Evolutionary conservation across 495 filamentous ascomycete species (phyloP).

Genomic region (Hyaloscypha finlandica): DNA sequence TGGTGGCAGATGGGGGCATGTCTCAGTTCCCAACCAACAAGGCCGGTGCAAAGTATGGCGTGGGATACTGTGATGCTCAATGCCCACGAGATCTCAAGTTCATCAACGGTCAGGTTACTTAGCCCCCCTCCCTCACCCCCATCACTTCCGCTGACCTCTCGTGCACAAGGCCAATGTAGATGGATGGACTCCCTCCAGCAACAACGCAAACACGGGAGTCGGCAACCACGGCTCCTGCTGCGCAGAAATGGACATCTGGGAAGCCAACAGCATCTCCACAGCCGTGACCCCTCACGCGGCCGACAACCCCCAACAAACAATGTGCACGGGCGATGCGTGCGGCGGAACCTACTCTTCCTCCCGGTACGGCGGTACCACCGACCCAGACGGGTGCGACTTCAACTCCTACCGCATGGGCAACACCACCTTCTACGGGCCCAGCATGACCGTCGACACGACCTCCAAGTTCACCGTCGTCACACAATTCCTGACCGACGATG

Average conservation of each 20-base stretch:
- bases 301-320: neutral
- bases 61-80: constrained; percentile 77
- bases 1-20: constrained; percentile 65
- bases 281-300: constrained; percentile 15
- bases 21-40: constrained; percentile 57
- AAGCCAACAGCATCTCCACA: constrained; percentile 26
- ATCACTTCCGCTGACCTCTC: constrained; percentile 34
- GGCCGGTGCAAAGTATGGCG: constrained; percentile 70
- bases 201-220: constrained; percentile 54
- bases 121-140: neutral
- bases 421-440: constrained; percentile 58
- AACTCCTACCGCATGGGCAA: constrained; percentile 67
- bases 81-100: constrained; percentile 68
- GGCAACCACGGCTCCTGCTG: constrained; percentile 66
- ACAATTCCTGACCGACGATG: constrained; percentile 64
- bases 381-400: constrained; percentile 75
- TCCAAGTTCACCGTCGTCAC: constrained; percentile 69
- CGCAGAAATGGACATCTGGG: constrained; percentile 63
- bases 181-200: constrained; percentile 51
- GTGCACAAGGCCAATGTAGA: constrained; percentile 41
- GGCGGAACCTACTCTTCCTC: constrained; percentile 29
- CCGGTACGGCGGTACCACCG: constrained; percentile 60
- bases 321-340: constrained; percentile 34
- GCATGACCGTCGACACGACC: constrained; percentile 58
- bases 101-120: constrained; percentile 59